Conservation (phyloP, 2,329 filamentous ascomycete species). For the Fusarium protoensiforme region DNA sequence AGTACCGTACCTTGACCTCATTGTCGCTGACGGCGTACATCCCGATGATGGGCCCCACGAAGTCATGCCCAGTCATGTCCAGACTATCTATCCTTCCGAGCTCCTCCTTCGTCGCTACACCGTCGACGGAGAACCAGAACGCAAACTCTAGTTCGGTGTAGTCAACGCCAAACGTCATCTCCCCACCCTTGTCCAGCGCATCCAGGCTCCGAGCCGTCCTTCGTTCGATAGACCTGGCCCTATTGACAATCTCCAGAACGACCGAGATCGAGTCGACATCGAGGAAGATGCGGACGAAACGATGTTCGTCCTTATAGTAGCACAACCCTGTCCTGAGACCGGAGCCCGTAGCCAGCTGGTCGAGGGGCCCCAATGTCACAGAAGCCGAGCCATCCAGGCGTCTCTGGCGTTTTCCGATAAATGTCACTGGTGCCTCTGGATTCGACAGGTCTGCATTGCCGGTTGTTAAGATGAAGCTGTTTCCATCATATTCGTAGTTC, state of each 20-base stretch:
- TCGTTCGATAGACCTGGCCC: background rate
- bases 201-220: background rate
- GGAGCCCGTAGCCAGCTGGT: background rate
- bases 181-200: background rate
- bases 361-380: background rate
- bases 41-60: no score
- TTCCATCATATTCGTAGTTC: background rate
- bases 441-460: background rate
- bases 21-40: no score
- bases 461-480: background rate
- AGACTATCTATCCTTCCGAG: background rate
- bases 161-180: background rate
- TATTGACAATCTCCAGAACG: background rate
- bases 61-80: no score
- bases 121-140: background rate
- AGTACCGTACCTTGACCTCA: no score
- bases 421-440: background rate
- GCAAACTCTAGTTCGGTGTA: background rate
- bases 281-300: background rate
- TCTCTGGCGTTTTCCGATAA: background rate
- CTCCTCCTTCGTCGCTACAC: background rate
- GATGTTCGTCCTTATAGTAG: background rate
- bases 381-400: background rate
- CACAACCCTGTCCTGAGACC: background rate
- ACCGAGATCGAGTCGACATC: background rate